These are phyloP conservation scores for Limnomonas spitsbergensis DNA, from an alignment of 139 green algal species.

Conservation along the genomic window DNA sequence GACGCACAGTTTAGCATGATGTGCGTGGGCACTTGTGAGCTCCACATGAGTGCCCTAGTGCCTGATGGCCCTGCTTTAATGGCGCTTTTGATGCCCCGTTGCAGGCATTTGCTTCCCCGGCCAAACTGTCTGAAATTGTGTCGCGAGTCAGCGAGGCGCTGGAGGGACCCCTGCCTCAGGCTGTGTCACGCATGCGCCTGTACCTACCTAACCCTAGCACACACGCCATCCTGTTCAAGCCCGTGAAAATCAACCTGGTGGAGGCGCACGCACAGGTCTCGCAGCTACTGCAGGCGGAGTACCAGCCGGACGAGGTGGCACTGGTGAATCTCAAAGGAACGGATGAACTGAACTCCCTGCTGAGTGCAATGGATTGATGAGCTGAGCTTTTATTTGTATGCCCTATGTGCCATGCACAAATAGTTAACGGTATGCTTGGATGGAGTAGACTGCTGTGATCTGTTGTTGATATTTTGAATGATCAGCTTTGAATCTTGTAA, in stretches of 20 bases:
- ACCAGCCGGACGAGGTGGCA: conserved; percentile 45
- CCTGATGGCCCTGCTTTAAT: not conserved
- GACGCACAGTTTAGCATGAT: no score
- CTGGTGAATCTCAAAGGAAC: conserved; percentile 36
- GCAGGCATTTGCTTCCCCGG: conserved; percentile 86
- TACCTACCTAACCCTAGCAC: conserved; percentile 83
- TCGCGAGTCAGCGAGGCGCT: conserved; percentile 72
- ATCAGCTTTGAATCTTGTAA: no score
- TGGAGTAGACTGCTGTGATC: no score
- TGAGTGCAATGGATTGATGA: conserved; percentile 38
- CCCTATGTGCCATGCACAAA: no score
- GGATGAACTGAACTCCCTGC: conserved; percentile 44
- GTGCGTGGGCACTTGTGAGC: no score
- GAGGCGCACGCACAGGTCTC: conserved; percentile 90
- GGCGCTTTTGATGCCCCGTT: no score
- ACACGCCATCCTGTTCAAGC: conserved; percentile 79
- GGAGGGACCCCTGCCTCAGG: conserved; percentile 51
- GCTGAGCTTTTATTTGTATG: no score
- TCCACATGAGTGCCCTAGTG: not conserved
- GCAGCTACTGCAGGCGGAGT: conserved; percentile 61
- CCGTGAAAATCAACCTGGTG: conserved; percentile 89
- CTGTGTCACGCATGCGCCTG: conserved; percentile 69
- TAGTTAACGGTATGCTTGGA: no score
- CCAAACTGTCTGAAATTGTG: conserved; percentile 80
- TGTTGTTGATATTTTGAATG: no score